Base-by-base conservation (phyloP, 768 basidiomycete genomes). In the Lanmaoa pseudosensibilis region DNA sequence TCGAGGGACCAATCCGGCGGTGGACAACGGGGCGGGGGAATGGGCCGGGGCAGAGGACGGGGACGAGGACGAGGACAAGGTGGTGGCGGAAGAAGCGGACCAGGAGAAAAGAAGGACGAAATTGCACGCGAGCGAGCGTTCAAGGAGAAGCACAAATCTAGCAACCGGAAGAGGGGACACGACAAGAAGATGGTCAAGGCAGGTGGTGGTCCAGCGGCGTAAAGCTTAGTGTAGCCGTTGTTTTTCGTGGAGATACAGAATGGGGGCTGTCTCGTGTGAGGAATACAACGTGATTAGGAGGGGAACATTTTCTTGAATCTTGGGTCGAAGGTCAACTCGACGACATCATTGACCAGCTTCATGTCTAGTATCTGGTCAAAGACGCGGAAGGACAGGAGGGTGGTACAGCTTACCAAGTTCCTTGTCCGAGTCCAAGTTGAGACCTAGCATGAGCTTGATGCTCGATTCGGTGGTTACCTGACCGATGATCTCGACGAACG, bases 141-240 rank as follows among this genome's bases (percentile, higher is more conserved):
- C 76, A 92, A 89, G 66, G 87, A 88, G 61, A 90, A 84, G 69
- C 83, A 88, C 63, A 92, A 88, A 72, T 94, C 93, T 64, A 86
- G 85, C 65, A 80, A 86, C 57, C 78, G 93, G 33, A 93, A 90
- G 70, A 75, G 90, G 50, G 94, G 92, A 0, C 89, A 92, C 65
- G 94, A 94, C 70, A 90, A 86, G 73, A 97, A 97, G 77, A 86
- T 95, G 89, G 80, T 83, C 11, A 81, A 77, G 56, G 83, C 76
- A 54, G 89, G 83, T 12, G 78, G 60, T 13, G 80, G 76, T 18
- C 74, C 75, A 39, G 63, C 73, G 11, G 41, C 40, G 21, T 71
- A 45, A 38, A 33, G 16, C 19, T 36, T 37, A 5, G 38, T 19
- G 38, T 19, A 9, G 21, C 18, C 33, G 8, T n/a, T 38, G 3